Conservation (phyloP, 1,139 yeast genomes). For the Barnettozyma hawaiiensis region DNA sequence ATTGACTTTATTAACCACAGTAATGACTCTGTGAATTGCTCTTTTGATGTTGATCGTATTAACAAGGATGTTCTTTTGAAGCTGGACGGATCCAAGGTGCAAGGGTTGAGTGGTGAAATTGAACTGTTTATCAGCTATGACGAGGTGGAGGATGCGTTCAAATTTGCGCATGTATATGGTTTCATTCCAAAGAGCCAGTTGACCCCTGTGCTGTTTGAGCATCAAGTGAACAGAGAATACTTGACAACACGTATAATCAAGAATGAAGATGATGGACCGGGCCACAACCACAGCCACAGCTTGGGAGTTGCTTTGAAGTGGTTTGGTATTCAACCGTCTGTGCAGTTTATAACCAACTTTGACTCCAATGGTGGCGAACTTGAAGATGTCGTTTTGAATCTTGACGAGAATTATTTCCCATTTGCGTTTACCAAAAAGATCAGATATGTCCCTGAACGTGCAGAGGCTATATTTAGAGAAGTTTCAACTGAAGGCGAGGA, state of each 20-base stretch:
- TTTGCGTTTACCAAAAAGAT: constrained; percentile 23
- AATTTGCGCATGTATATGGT: constrained; percentile 52
- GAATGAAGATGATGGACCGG: constrained; percentile 10
- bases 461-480: constrained; percentile 15
- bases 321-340: constrained; percentile 28
- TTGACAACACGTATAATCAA: constrained; percentile 12
- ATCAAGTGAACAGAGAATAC: constrained; percentile 26
- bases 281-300: constrained; percentile 15
- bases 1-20: constrained; percentile 65
- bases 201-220: constrained; percentile 22
- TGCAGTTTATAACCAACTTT: constrained; percentile 28
- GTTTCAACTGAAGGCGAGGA: constrained; percentile 9
- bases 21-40: constrained; percentile 40
- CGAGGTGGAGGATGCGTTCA: constrained; percentile 40
- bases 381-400: constrained; percentile 22
- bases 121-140: constrained; percentile 47
- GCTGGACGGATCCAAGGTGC: constrained; percentile 13
- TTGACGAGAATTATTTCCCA: constrained; percentile 29
- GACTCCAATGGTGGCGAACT: constrained; percentile 14
- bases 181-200: constrained; percentile 40
- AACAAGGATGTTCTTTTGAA: constrained; percentile 43
- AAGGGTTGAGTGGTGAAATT: constrained; percentile 9
- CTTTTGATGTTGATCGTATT: constrained; percentile 53
- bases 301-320: constrained; percentile 21
- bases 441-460: constrained; percentile 15